phyloP scores from a whole-genome alignment of 164 flowering plant species.

The Litsea cubeba region DNA sequence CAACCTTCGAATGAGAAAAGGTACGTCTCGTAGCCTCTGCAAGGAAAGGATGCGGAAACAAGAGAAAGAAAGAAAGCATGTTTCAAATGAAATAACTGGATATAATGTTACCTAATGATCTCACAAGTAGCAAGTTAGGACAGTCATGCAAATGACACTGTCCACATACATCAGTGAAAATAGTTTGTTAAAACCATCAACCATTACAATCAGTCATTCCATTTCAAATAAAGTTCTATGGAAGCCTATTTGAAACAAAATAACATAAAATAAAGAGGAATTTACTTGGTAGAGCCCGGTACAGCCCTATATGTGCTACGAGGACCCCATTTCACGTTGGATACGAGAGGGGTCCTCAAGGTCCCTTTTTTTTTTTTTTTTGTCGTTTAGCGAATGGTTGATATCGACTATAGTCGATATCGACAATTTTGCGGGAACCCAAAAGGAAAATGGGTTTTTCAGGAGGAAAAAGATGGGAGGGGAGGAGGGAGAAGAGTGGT shows the following conservation, averaged over 20 bases:
- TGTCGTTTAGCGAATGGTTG: too few species aligned
- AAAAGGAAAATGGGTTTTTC: too few species aligned
- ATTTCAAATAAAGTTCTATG: neutral
- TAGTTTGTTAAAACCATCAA: neutral
- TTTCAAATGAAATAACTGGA: neutral
- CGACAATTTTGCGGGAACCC: too few species aligned
- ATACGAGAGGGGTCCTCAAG: too few species aligned
- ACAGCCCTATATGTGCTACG: too few species aligned
- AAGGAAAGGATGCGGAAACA: slow-evolving; percentile 9
- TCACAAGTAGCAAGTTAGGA: neutral
- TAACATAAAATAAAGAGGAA: neutral
- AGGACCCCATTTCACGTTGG: too few species aligned
- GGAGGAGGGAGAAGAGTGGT: too few species aligned
- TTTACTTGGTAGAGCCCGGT: too few species aligned
- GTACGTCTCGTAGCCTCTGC: slow-evolving; percentile 83
- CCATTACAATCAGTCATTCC: neutral
- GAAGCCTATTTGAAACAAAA: neutral
- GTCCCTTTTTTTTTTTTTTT: too few species aligned
- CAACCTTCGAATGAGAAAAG: slow-evolving; percentile 73
- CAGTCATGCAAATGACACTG: neutral
- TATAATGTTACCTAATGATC: neutral
- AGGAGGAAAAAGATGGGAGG: too few species aligned
- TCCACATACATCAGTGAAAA: neutral
- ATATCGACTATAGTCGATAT: too few species aligned
- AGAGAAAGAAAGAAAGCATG: neutral